phyloP scores from a whole-genome alignment of 129 eudicot genomes.

The Flaveria ramosissima region DNA sequence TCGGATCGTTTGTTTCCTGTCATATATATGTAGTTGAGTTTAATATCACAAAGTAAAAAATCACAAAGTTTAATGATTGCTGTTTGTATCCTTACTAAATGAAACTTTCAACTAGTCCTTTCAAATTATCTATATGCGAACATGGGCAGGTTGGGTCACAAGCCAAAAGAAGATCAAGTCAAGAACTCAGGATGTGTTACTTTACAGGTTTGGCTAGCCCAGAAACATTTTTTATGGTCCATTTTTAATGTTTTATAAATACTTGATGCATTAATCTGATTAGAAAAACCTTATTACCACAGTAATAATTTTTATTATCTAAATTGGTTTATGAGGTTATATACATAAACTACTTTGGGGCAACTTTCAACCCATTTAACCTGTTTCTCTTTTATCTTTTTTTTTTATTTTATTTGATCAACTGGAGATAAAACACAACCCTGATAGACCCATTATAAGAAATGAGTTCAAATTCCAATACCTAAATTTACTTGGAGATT shows the following conservation, averaged over 20 bases:
- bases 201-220: background rate
- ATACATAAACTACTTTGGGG: constrained; percentile 1
- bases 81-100: background rate
- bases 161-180: background rate
- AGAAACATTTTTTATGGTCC: background rate
- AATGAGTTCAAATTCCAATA: constrained; percentile 22
- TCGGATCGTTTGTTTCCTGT: constrained; percentile 59
- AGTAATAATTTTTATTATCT: background rate
- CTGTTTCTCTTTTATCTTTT: background rate
- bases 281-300: background rate
- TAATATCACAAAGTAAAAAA: background rate
- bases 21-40: constrained; percentile 24
- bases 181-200: background rate
- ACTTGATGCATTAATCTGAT: background rate
- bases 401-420: background rate
- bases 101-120: background rate
- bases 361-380: background rate
- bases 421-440: background rate
- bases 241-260: background rate
- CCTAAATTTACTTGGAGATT: constrained; percentile 48
- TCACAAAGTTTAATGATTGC: background rate
- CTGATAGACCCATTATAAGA: background rate
- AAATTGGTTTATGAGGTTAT: background rate
- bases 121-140: background rate
- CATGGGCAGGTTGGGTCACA: background rate